These are phyloP conservation scores for Helianthus tuberosus DNA, from an alignment of 129 eudicot genomes.

Conservation along the genomic window DNA sequence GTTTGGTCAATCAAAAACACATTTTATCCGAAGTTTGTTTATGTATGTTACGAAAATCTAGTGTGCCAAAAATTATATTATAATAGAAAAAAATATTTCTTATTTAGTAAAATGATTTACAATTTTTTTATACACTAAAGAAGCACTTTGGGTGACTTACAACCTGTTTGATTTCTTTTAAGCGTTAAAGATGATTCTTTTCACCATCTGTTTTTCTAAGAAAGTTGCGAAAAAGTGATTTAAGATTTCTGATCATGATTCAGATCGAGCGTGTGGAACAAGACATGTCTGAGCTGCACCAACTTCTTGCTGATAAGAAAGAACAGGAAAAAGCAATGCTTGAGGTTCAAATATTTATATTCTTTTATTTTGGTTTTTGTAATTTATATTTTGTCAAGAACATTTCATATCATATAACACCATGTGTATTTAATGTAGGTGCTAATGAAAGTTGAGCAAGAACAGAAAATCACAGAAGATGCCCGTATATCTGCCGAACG, in stretches of 20 bases:
- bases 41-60: no score
- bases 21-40: no score
- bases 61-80: no score
- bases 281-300: constrained; percentile 69
- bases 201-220: neutral
- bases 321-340: constrained; percentile 88
- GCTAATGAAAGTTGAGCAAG: constrained; percentile 91
- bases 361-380: neutral
- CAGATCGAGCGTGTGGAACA: constrained; percentile 84
- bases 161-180: neutral
- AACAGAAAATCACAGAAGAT: constrained; percentile 82
- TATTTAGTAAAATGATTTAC: neutral
- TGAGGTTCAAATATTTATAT: constrained; percentile 54
- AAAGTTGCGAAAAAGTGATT: neutral
- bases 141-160: neutral
- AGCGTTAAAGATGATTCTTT: constrained; percentile 6
- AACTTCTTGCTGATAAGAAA: constrained; percentile 66
- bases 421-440: constrained; percentile 46
- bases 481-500: constrained; percentile 82
- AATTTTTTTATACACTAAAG: neutral
- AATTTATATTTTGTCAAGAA: no score
- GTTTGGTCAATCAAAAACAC: no score
- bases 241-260: neutral
- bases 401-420: constrained; percentile 12
- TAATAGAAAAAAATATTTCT: no score